phyloP scores from a whole-genome alignment of 768 basidiomycete species.

The Neoboletus subvelutipes region DNA sequence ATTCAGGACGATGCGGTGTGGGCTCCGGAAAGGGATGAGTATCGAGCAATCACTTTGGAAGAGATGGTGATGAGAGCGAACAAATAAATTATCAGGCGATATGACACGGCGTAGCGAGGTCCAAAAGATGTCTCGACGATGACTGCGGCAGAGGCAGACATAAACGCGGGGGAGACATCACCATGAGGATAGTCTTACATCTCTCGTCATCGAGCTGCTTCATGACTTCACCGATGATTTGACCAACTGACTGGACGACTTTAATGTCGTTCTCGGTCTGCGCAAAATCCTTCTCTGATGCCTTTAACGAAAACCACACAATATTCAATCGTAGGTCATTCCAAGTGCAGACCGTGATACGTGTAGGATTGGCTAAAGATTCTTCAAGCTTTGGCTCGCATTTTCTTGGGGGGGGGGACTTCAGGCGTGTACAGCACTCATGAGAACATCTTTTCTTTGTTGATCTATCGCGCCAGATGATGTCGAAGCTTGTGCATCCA shows the following conservation, averaged over 20 bases:
- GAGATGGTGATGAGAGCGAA: constrained; percentile 78
- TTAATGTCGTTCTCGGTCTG: no score
- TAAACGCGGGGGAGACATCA: not conserved
- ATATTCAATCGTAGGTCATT: constrained; percentile 34
- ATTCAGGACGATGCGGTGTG: constrained; percentile 84
- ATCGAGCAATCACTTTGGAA: constrained; percentile 79
- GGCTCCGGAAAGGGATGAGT: constrained; percentile 66
- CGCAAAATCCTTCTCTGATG: no score
- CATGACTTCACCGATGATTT: no score
- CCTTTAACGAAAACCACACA: no score
- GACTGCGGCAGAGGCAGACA: constrained; percentile 46
- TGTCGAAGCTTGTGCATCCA: no score
- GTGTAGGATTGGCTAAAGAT: no score
- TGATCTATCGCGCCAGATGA: no score
- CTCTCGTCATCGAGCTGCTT: constrained; percentile 97
- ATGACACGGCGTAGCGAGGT: constrained; percentile 97
- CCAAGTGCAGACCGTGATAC: not conserved
- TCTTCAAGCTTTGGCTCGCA: constrained; percentile 92
- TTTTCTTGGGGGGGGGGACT: constrained; percentile 74
- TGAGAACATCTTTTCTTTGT: constrained; percentile 70
- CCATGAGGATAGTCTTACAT: constrained; percentile 55
- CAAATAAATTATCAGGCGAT: constrained; percentile 53
- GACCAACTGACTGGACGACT: no score
- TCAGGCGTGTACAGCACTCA: constrained; percentile 26
- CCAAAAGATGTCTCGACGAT: constrained; percentile 99